A percentile compares a stretch with the other conserved stretches of the same genome.
Evolutionary conservation across 2,329 filamentous ascomycete species (phyloP).

Genomic region (Akanthomyces dipterigenus): DNA sequence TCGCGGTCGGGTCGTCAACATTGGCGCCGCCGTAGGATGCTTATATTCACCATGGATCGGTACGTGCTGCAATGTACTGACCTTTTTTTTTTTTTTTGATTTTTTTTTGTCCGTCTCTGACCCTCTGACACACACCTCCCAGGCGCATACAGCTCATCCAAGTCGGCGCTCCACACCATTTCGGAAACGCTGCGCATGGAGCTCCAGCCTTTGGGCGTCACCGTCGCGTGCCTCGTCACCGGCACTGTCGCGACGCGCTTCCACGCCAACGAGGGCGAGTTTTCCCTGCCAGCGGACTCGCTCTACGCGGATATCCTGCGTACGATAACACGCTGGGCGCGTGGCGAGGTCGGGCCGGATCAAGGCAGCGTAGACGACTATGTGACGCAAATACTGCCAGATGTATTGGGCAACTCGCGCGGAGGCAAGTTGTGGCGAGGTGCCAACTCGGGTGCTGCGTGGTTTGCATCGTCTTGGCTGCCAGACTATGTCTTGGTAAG

Average conservation of each 20-base stretch:
- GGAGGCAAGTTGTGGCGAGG: constrained; percentile 6
- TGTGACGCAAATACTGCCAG: constrained; percentile 3
- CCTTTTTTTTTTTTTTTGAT: too few species aligned
- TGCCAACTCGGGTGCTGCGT: not conserved
- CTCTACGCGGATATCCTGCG: not conserved
- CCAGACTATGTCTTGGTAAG: constrained; percentile 6
- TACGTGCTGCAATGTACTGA: not conserved
- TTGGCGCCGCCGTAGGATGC: not conserved
- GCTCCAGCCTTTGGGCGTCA: constrained; percentile 10
- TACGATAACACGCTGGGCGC: constrained; percentile 3
- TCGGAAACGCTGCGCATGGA: constrained; percentile 11
- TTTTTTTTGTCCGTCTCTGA: not conserved
- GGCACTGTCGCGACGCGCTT: constrained; percentile 4
- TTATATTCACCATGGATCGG: constrained; percentile 9
- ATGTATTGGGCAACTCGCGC: not conserved
- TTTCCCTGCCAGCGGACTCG: not conserved
- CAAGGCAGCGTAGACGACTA: constrained; percentile 4
- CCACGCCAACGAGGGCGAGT: not conserved
- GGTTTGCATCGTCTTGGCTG: not conserved
- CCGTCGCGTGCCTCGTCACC: constrained; percentile 8
- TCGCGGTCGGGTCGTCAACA: constrained; percentile 21
- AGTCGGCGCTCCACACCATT: constrained; percentile 5
- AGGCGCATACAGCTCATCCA: constrained; percentile 6
- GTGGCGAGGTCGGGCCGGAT: constrained; percentile 1
- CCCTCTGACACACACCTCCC: not conserved